Evolutionary conservation across 2,329 filamentous ascomycete genomes (phyloP), one percentile per base, ranked within the genome.

Genomic region (Hirsutella rhossiliensis): DNA sequence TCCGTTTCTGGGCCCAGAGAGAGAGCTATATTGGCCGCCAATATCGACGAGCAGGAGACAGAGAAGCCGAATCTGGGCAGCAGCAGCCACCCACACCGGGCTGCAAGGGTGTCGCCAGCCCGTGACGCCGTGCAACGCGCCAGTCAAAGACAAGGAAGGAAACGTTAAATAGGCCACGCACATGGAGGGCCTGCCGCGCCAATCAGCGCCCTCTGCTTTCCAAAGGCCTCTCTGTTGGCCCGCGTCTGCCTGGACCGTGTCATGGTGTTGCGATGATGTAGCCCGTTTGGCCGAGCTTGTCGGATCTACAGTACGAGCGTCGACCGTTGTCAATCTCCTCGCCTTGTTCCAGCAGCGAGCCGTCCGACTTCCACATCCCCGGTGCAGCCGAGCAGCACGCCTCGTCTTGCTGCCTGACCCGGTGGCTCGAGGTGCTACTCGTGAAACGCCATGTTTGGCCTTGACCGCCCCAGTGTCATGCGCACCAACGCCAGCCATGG

Each of bases 191-290:
- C 27, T 3, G 23, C 28, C 12, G 40, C 48, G 49, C 60, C 59
- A 62, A 62, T 62, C 57, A 62, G 11, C 43, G 42, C 41, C 38
- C 43, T 37, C 28, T 31, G 52, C 19, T 37, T 56, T 60, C 60
- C 55, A 52, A 59, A 56, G 50, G 52, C 49, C 47, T 43, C 41
- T 42, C 40, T 44, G 41, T 43, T 41, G 46, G 51, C 58, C 58
- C 57, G 61, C 62, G 54, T 62, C 57, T 57, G 57, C 50, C 54
- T 48, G 48, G 38, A 27, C 48, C 47, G 50, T 53, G 47, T 40
- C 45, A 47, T 41, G 47, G 15, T 29, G n/a, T 17, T 13, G 18
- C 17, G 41, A 13, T 42, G n/a, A 15, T 29, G 19, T 42, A 9
- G n/a, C 36, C 36, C 36, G 11, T 18, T 11, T 6, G 17, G 20